Evolutionary conservation across 495 filamentous ascomycete species (phyloP).

Genomic region (Parmelia sp.): DNA sequence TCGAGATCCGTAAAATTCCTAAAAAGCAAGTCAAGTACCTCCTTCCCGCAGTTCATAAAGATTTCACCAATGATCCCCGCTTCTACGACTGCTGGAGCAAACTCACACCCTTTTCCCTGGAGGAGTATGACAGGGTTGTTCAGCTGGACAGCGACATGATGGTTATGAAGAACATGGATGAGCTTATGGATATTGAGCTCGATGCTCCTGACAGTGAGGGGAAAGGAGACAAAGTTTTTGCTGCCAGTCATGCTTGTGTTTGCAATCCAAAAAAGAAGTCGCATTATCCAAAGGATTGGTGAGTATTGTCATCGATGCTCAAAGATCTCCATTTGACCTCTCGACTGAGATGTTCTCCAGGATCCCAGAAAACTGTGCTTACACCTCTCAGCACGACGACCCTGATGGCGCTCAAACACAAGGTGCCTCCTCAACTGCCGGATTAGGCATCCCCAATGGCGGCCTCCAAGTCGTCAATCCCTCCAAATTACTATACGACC

Average conservation of each 20-base stretch:
- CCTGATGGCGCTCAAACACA: conserved; percentile 51
- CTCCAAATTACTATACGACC: conserved; percentile 45
- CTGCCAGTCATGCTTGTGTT: conserved; percentile 68
- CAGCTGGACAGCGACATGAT: conserved; percentile 85
- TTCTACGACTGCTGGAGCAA: conserved; percentile 86
- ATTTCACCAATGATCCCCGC: conserved; percentile 55
- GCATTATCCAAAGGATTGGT: conserved; percentile 74
- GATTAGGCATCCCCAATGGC: conserved; percentile 64
- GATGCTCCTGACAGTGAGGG: conserved; percentile 48
- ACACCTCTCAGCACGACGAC: conserved; percentile 58
- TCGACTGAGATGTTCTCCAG: conserved; percentile 28
- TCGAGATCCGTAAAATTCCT: conserved; percentile 57
- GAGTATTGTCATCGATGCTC: conserved; percentile 21
- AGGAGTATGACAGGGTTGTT: conserved; percentile 65
- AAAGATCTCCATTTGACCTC: neutral
- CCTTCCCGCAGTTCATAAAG: conserved; percentile 49
- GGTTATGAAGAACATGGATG: conserved; percentile 72
- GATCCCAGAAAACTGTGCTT: conserved; percentile 69
- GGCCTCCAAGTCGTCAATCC: conserved; percentile 71
- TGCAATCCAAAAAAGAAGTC: conserved; percentile 70
- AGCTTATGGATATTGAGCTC: conserved; percentile 69
- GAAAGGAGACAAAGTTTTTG: conserved; percentile 57
- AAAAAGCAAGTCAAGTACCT: conserved; percentile 57
- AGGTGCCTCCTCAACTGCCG: conserved; percentile 45
- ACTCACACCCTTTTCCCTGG: conserved; percentile 65